These are phyloP conservation scores for Dalbergia cochinchinensis DNA, from an alignment of 306 rosid species.

Conservation along the genomic window DNA sequence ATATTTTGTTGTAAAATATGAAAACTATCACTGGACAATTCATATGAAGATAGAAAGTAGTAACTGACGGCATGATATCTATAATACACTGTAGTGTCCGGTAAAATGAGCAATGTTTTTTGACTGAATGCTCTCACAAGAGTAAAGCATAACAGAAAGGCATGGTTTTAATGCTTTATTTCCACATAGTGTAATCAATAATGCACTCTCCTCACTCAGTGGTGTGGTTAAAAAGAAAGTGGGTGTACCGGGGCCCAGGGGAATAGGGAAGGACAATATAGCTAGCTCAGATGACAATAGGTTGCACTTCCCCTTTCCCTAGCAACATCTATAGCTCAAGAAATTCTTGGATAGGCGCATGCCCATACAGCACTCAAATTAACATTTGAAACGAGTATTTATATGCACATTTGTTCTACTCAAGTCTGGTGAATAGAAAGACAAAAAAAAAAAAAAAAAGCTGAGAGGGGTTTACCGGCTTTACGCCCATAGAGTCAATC, in stretches of 20 bases:
- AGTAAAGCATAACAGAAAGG: not conserved
- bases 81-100: not conserved
- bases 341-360: not conserved
- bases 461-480: too few species aligned
- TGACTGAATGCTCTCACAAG: not conserved
- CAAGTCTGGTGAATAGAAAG: too few species aligned
- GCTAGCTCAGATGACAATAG: not conserved
- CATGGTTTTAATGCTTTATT: not conserved
- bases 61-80: slow-evolving; percentile 7
- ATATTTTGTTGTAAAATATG: not conserved
- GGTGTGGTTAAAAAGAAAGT: too few species aligned
- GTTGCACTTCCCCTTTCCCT: not conserved
- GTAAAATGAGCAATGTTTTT: not conserved
- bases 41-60: not conserved
- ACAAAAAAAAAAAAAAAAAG: too few species aligned
- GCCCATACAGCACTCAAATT: not conserved
- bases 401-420: too few species aligned
- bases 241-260: too few species aligned
- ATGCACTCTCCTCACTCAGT: not conserved
- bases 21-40: slow-evolving; percentile 5
- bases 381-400: not conserved
- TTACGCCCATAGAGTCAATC: too few species aligned
- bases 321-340: not conserved
- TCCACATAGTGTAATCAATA: not conserved
- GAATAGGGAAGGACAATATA: too few species aligned